Evolutionary conservation across 306 rosid species (phyloP).

Genomic region (Castanospermum australe): DNA sequence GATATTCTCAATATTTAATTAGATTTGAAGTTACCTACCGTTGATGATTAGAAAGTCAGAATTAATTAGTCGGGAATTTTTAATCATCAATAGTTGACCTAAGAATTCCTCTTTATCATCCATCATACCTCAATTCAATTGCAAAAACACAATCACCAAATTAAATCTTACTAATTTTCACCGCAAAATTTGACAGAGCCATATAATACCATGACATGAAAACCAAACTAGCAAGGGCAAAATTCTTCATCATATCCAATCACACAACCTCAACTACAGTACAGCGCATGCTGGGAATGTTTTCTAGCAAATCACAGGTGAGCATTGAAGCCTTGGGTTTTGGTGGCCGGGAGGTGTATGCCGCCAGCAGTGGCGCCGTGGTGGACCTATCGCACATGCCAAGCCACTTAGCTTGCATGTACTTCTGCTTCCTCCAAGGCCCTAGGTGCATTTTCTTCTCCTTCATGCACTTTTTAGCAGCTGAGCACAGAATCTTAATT

Average conservation of each 20-base stretch:
- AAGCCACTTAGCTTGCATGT: slow-evolving; percentile 89
- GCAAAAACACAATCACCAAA: no score
- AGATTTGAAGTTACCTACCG: no score
- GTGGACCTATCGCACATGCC: slow-evolving; percentile 48
- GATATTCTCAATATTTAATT: no score
- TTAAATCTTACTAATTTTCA: no score
- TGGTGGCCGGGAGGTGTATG: slow-evolving; percentile 19
- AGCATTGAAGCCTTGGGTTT: slow-evolving; percentile 73
- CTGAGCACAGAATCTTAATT: slow-evolving; percentile 69
- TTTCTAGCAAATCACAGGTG: slow-evolving; percentile 62
- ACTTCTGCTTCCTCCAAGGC: slow-evolving; percentile 86
- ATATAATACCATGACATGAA: not conserved
- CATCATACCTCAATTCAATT: no score
- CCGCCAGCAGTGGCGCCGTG: slow-evolving; percentile 31
- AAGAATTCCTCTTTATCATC: no score
- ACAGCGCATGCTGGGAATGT: slow-evolving; percentile 36
- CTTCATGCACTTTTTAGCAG: slow-evolving; percentile 81
- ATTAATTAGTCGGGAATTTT: no score
- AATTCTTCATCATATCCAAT: not conserved
- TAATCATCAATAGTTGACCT: no score
- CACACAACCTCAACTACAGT: slow-evolving; percentile 55
- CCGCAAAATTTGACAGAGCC: not conserved
- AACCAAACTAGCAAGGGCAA: not conserved
- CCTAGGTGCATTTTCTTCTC: slow-evolving; percentile 84
- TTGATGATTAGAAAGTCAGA: no score